These are phyloP conservation scores for Extremus antarcticus DNA, from an alignment of 495 filamentous ascomycete genomes.

Conservation along the genomic window DNA sequence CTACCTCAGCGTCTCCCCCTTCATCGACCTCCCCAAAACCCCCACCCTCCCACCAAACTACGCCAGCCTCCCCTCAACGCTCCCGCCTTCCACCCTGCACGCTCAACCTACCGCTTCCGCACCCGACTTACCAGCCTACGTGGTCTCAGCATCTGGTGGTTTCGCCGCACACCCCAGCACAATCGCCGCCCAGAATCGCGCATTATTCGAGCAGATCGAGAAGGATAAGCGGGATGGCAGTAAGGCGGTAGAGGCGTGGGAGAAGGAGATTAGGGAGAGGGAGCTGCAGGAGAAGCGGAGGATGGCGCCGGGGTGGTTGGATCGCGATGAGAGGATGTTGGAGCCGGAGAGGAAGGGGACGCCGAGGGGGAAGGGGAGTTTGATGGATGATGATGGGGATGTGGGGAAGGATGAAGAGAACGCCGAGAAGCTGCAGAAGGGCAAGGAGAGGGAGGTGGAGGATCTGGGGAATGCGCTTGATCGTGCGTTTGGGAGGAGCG, in stretches of 20 bases:
- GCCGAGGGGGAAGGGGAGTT: constrained; percentile 6
- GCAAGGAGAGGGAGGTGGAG: constrained; percentile 26
- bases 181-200: constrained; percentile 64
- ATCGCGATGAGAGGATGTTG: constrained; percentile 73
- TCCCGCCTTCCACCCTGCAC: constrained; percentile 66
- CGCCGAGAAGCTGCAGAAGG: constrained; percentile 30
- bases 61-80: constrained; percentile 70
- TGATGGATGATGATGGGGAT: constrained; percentile 31
- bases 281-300: constrained; percentile 88
- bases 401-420: constrained; percentile 34
- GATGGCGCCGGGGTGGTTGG: constrained; percentile 88
- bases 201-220: constrained; percentile 62
- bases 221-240: constrained; percentile 53
- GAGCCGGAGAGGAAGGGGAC: constrained; percentile 50
- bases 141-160: constrained; percentile 57
- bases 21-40: constrained; percentile 79
- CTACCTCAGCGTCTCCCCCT: constrained; percentile 85
- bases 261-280: constrained; percentile 55
- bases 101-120: constrained; percentile 31
- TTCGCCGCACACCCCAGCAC: constrained; percentile 19
- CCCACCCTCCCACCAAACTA: constrained; percentile 94
- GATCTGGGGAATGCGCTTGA: constrained; percentile 67
- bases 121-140: constrained; percentile 48
- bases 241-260: constrained; percentile 54
- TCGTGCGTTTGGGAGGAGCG: constrained; percentile 67